phyloP scores from a whole-genome alignment of 1,139 yeast species.

The Saccharomyces hybrid region DNA sequence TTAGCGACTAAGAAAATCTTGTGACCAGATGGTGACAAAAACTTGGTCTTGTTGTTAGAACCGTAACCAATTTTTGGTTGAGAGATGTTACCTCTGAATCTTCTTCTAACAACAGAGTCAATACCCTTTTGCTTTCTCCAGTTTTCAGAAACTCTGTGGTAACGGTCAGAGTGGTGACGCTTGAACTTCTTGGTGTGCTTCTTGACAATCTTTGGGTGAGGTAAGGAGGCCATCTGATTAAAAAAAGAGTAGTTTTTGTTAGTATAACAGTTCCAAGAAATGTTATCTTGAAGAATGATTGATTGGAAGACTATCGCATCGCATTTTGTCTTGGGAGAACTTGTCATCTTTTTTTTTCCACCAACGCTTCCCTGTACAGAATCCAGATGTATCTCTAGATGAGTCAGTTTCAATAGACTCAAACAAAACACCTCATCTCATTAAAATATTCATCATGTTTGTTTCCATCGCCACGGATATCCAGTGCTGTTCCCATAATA shows the following conservation, averaged over 20 bases:
- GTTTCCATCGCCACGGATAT: not conserved
- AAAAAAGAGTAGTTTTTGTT: constrained; percentile 2
- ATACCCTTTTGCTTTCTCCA: constrained; percentile 99
- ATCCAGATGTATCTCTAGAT: not conserved
- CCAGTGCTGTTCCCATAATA: not conserved
- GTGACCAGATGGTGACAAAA: constrained; percentile 96
- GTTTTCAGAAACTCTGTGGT: constrained; percentile 94
- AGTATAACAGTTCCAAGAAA: not conserved
- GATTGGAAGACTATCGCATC: not conserved
- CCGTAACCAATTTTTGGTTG: constrained; percentile 99
- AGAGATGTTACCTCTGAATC: constrained; percentile 98
- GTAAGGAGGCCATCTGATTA: constrained; percentile 80
- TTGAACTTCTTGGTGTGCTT: constrained; percentile 98
- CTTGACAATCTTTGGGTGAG: constrained; percentile 99
- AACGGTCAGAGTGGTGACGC: constrained; percentile 99
- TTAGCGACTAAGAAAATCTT: constrained; percentile 92
- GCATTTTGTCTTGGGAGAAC: not conserved
- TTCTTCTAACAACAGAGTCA: constrained; percentile 99
- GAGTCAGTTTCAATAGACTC: not conserved
- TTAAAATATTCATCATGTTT: not conserved
- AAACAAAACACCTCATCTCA: not conserved
- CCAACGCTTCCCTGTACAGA: no score
- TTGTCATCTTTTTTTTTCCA: no score
- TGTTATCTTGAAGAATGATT: not conserved
- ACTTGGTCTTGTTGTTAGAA: constrained; percentile 98